phyloP scores from a whole-genome alignment of 2,329 filamentous ascomycete species.

The Colletotrichum siamense region DNA sequence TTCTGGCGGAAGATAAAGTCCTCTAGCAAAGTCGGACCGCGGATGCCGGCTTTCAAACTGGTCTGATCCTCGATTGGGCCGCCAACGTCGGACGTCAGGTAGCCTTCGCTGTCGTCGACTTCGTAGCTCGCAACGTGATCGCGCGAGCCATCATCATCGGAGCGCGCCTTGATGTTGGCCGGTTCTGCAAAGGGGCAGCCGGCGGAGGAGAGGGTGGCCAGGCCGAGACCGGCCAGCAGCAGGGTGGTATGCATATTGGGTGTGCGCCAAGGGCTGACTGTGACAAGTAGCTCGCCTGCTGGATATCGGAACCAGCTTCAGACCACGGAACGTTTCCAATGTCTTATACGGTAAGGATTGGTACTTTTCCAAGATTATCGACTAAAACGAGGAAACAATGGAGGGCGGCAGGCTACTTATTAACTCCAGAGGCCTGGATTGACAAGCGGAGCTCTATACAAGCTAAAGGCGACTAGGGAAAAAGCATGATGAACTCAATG shows the following conservation, averaged over 20 bases:
- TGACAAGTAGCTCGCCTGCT: neutral
- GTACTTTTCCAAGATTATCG: neutral
- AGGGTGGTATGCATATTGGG: slow-evolving; percentile 11
- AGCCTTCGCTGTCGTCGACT: slow-evolving; percentile 59
- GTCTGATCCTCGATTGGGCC: slow-evolving; percentile 71
- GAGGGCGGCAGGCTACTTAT: slow-evolving; percentile 6
- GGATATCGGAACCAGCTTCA: neutral
- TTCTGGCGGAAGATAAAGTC: slow-evolving; percentile 78
- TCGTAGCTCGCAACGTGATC: slow-evolving; percentile 40
- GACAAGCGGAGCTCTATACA: neutral
- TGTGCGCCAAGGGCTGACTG: neutral
- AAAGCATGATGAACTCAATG: neutral
- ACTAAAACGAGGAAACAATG: neutral
- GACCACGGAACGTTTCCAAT: neutral
- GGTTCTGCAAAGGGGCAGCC: slow-evolving; percentile 40
- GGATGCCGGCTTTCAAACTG: slow-evolving; percentile 69
- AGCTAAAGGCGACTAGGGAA: neutral
- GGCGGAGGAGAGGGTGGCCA: slow-evolving; percentile 20
- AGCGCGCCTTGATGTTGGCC: slow-evolving; percentile 3
- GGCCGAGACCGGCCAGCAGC: slow-evolving; percentile 28
- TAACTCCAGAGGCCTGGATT: neutral
- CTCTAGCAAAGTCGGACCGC: slow-evolving; percentile 72
- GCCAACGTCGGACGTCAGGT: slow-evolving; percentile 70
- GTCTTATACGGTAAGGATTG: neutral
- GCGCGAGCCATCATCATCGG: slow-evolving; percentile 29